Percentiles rank a stretch among this genome's conserved stretches.
Conservation (phyloP, 73 alveolate species). For the Strombidium stylifer region DNA sequence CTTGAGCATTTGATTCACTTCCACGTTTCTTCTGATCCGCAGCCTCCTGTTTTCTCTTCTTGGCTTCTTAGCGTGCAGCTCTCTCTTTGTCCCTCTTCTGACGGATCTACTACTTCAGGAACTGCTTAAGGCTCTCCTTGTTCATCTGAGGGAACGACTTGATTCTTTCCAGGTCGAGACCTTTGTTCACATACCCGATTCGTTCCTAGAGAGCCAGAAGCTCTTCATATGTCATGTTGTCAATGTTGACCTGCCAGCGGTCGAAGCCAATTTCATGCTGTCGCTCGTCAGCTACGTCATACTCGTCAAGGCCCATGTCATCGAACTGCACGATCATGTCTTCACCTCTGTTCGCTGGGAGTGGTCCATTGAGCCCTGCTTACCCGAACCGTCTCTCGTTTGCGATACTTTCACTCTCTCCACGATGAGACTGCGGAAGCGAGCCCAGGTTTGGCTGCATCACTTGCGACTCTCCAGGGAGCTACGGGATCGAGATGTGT, state of each 20-base stretch:
- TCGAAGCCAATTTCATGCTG: conserved; percentile 15
- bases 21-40: neutral
- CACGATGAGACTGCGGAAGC: no score
- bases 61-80: neutral
- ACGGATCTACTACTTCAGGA: conserved; percentile 7
- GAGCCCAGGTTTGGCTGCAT: no score
- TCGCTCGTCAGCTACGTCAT: conserved; percentile 46
- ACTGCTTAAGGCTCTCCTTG: conserved; percentile 42
- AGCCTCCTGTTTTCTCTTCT: neutral
- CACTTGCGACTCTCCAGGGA: no score
- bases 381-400: no score
- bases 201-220: conserved; percentile 67
- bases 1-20: no score
- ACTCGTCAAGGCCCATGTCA: conserved; percentile 46
- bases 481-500: no score
- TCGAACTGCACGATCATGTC: no score
- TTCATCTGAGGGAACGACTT: conserved; percentile 37
- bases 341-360: no score
- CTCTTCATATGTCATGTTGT: conserved; percentile 83
- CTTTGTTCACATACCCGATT: conserved; percentile 75
- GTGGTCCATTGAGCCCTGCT: no score
- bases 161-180: conserved; percentile 60
- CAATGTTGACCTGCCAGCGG: conserved; percentile 58
- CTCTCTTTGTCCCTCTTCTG: neutral
- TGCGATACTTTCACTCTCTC: no score